A percentile compares a stretch with the other conserved stretches of the same genome.
Evolutionary conservation across 352 stramenopile genomes (phyloP).

Genomic region (Globisporangium irregulare): DNA sequence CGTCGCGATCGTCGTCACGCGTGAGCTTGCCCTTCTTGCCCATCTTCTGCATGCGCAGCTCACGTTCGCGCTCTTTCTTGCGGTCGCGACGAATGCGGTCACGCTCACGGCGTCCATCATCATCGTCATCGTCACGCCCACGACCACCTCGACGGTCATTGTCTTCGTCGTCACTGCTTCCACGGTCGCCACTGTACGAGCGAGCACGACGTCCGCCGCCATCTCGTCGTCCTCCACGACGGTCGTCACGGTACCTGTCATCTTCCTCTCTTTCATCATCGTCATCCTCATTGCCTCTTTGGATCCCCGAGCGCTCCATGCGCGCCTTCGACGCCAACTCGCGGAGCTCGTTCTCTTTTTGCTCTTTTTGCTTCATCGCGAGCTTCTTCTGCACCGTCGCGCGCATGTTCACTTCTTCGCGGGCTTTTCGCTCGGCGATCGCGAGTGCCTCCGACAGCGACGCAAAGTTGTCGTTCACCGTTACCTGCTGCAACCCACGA

Average conservation of each 20-base stretch:
- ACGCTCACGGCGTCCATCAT: conserved; percentile 44
- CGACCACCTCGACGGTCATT: conserved; percentile 53
- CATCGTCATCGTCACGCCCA: conserved; percentile 65
- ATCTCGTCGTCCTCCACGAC: conserved; percentile 17
- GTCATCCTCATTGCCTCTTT: conserved; percentile 30
- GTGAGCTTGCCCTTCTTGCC: conserved; percentile 89
- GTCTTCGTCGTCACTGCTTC: conserved; percentile 16
- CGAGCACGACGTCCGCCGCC: conserved; percentile 11
- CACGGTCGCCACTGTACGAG: conserved; percentile 13
- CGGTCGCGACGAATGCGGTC: conserved; percentile 90
- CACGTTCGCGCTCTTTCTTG: conserved; percentile 94
- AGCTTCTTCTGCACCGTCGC: conserved; percentile 88
- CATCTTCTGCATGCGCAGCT: conserved; percentile 95
- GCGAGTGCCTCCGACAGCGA: conserved; percentile 96
- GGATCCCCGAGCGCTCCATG: conserved; percentile 87
- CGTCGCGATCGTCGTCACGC: conserved; percentile 94
- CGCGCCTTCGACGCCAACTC: conserved; percentile 92
- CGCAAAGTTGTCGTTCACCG: conserved; percentile 99
- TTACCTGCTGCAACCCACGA: conserved; percentile 92
- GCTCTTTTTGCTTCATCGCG: conserved; percentile 92
- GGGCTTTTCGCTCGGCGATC: conserved; percentile 96
- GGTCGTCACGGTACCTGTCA: conserved; percentile 15
- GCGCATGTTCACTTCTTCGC: conserved; percentile 96
- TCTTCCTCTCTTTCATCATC: conserved; percentile 31
- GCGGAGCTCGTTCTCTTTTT: conserved; percentile 95